A percentile compares a stretch with the other conserved stretches of the same genome.
phyloP scores from a whole-genome alignment of 2,329 filamentous ascomycete species.

The Herpotrichia juniperi region DNA sequence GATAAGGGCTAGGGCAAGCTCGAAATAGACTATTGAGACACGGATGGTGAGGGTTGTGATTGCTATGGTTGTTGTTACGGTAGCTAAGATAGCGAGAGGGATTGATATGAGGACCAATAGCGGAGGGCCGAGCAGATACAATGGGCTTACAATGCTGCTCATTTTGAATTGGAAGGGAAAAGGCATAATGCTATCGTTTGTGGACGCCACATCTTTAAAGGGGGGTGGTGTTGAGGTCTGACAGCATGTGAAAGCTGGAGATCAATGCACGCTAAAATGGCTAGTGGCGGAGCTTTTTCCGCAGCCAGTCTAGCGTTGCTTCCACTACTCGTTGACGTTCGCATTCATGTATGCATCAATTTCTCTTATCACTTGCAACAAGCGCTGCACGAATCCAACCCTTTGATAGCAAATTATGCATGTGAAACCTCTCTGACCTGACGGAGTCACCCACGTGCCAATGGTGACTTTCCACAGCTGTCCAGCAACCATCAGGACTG shows the following conservation, averaged over 20 bases:
- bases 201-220: neutral
- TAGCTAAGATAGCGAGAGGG: conserved; percentile 45
- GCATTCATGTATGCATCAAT: too few relatives aligned
- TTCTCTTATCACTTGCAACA: too few relatives aligned
- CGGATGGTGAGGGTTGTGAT: conserved; percentile 46
- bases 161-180: neutral
- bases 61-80: conserved; percentile 47
- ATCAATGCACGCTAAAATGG: too few relatives aligned
- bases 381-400: too few relatives aligned
- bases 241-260: neutral
- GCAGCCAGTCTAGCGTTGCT: too few relatives aligned
- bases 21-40: conserved; percentile 49
- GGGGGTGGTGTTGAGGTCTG: neutral
- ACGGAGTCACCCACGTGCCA: too few relatives aligned
- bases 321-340: too few relatives aligned
- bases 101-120: conserved; percentile 45
- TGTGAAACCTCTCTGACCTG: too few relatives aligned
- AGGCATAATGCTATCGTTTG: neutral
- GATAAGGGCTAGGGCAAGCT: conserved; percentile 48
- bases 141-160: conserved; percentile 20
- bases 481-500: too few relatives aligned
- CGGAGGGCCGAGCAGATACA: conserved; percentile 43
- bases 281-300: neutral
- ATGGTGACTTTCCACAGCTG: too few relatives aligned
- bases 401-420: too few relatives aligned